Base-by-base conservation (phyloP, 2,329 filamentous ascomycete genomes). In the Pseudogymnoascus sp. region DNA sequence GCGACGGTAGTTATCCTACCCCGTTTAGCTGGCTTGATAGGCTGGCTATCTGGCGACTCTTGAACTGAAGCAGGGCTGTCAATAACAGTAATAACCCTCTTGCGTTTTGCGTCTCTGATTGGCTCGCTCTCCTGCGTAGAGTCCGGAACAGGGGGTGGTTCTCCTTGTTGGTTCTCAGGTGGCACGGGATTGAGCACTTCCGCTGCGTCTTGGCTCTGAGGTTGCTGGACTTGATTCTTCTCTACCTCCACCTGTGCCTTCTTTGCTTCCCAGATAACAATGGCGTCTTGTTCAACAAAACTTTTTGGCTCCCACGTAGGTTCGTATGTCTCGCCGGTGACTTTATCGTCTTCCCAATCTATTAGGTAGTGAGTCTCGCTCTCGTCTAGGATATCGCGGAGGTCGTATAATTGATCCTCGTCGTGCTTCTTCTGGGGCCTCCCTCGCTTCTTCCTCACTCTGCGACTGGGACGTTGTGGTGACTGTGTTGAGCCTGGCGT, bases 291-390 rank as follows among this genome's bases (percentile, higher is more conserved):
- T 38, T 59, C 43, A 45, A 55, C 45, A 11, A 21, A 19, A 5
- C 14, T 60, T 29, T 64, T 63, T 66, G 71, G 66, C 70, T 71
- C 83, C 84, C 84, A 87, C 58, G 74, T 80, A 8, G 78, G 78
- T 2, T 72, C 62, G 68, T 79, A 86, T 1, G 65, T 64, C 64
- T 78, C 69, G 16, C 80, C 81, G 39, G 81, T 82, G 2, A 67
- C 64, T n/a, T 76, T 72, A 68, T 85, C 73, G 63, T 80, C 78
- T 58, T 76, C 78, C 84, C 84, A 87, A 68, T 84, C 78, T 61
- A 87, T 78, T 2, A 76, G 69, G 66, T 85, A 87, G n/a, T 75
- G 65, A 10, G 69, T 69, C 23, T 68, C 49, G 11, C 29, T 55
- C 49, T 55, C 49, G n/a, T 33, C 49, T 69, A 55, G 29, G 49